These are phyloP conservation scores for Fusarium albosuccineum DNA, from an alignment of 2,329 filamentous ascomycete species.

Conservation along the genomic window DNA sequence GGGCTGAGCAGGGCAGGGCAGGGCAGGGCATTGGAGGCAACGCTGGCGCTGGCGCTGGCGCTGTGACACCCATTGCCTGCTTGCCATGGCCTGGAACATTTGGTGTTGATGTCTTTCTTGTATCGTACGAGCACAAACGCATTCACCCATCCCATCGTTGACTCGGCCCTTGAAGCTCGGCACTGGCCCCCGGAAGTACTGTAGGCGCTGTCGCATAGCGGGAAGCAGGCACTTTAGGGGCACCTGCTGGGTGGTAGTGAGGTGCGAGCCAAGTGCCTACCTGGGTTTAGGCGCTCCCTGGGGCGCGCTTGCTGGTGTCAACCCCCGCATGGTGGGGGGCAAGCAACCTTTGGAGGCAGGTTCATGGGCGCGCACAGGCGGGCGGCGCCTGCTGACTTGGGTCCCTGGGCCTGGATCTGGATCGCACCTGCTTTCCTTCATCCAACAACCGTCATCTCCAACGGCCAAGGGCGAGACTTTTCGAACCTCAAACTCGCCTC, in stretches of 20 bases:
- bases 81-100: slow-evolving; percentile 1
- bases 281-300: slow-evolving; percentile 35
- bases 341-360: slow-evolving; percentile 21
- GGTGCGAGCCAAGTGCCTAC: slow-evolving; percentile 31
- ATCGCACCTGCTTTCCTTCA: slow-evolving; percentile 26
- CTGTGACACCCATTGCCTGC: slow-evolving; percentile 3
- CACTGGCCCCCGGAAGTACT: neutral
- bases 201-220: slow-evolving; percentile 20
- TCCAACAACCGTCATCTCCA: slow-evolving; percentile 15
- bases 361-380: neutral
- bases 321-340: slow-evolving; percentile 38
- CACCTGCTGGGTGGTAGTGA: slow-evolving; percentile 17
- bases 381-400: slow-evolving; percentile 30
- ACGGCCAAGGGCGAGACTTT: slow-evolving; percentile 2
- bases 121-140: neutral
- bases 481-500: neutral
- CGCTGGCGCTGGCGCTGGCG: neutral
- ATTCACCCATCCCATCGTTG: neutral
- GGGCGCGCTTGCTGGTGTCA: slow-evolving; percentile 27
- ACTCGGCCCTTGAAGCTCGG: neutral
- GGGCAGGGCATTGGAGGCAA: neutral
- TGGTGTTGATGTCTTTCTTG: neutral
- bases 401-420: slow-evolving; percentile 32
- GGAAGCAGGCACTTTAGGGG: slow-evolving; percentile 4
- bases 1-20: neutral